Base-by-base conservation (phyloP, 345 rosid genomes). In the Gossypium bickii region DNA sequence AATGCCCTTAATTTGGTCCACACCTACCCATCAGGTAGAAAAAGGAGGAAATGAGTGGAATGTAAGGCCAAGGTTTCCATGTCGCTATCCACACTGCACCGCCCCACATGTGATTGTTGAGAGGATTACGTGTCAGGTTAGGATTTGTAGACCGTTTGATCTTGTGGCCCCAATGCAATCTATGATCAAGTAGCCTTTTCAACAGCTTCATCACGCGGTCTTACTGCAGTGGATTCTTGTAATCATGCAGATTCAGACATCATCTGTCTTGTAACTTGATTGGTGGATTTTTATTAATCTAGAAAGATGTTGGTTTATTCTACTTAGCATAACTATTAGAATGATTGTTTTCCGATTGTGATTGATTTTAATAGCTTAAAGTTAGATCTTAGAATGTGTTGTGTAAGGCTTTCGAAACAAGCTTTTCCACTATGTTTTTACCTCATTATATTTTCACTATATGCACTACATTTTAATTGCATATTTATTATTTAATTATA, bases 71-170 rank as follows among this genome's bases (percentile, higher is more conserved):
- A 58, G 34, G 15, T 25, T 12, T 59, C 34, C 15, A 27, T 38
- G 93, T 86, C 86, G 55, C 52, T 59, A 62, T 84, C 83, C 44
- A 0, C 44, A 0, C 70, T 77, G 86, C 85, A 73, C 92, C 88
- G 92, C 68, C 92, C 91, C 87, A 76, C 88, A 80, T 75, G 83
- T 68, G 88, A 68, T 18, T 49, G 22, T 68, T 49, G 58, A 25
- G 8, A 10, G 2, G 3, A 16, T 3, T 25, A 68, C 59, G 72
- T 49, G 72, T 27, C 58, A 16, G 7, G 6, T 49, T 49, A 0
- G 2, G 44, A 68, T 24, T 68, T 16, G n/a, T 29, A 16, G 22
- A 29, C 25, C 67, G 4, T 7, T 17, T 34, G 34, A 17, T 17
- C 45, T 0, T 16, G 45, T 27, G 58, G 44, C 24, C 44, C 17